phyloP scores from a whole-genome alignment of 192 early-diverging fungal genomes.

The Phycomyces blakesleeanus region DNA sequence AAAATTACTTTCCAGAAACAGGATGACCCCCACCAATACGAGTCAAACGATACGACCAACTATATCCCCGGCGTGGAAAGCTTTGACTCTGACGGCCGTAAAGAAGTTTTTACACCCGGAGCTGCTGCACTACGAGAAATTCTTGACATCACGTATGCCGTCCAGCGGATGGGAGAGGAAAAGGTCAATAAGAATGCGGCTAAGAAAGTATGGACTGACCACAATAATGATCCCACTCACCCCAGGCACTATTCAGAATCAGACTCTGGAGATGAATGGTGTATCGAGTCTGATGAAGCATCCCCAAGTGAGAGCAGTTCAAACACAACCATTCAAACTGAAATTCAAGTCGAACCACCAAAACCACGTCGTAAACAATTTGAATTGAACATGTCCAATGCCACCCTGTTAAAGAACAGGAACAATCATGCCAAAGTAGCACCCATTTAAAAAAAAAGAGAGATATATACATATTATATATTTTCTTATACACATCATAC shows the following conservation, averaged over 20 bases:
- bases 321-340: not conserved
- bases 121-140: constrained; percentile 58
- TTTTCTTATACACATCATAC: no score
- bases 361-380: constrained; percentile 1
- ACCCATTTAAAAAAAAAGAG: no score
- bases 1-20: not conserved
- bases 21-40: not conserved
- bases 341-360: not conserved
- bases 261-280: not conserved
- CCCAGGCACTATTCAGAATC: not conserved
- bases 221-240: not conserved
- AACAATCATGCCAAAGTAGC: constrained; percentile 1
- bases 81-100: not conserved
- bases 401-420: constrained; percentile 17
- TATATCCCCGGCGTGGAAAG: not conserved
- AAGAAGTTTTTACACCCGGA: constrained; percentile 51
- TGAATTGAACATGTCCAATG: constrained; percentile 26
- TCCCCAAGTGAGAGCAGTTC: not conserved
- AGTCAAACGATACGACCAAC: not conserved
- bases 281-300: not conserved
- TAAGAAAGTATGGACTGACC: not conserved
- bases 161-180: constrained; percentile 72
- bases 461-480: no score
- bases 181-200: constrained; percentile 18
- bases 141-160: constrained; percentile 70